Evolutionary conservation across 176 grass and related monocot species (phyloP).

Genomic region (Oropetium thomaeum): DNA sequence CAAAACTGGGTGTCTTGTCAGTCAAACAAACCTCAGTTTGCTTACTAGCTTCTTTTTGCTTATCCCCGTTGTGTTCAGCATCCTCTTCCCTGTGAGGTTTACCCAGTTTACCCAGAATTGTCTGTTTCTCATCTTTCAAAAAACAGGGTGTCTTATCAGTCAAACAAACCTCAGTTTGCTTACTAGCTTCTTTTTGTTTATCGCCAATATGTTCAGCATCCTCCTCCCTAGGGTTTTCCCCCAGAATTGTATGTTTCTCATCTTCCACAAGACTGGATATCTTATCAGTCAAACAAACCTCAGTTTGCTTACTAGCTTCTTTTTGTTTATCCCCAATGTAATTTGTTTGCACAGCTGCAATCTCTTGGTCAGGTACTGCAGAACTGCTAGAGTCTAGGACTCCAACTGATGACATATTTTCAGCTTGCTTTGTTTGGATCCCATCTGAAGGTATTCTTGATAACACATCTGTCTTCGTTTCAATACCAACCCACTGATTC

Average conservation of each 20-base stretch:
- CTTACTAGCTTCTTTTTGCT: too few species aligned
- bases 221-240: constrained; percentile 33
- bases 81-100: constrained; percentile 32
- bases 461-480: constrained; percentile 54
- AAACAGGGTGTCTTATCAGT: neutral
- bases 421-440: constrained; percentile 32
- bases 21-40: constrained; percentile 38
- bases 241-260: constrained; percentile 34
- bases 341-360: constrained; percentile 23
- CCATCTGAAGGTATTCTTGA: constrained; percentile 52
- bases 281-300: constrained; percentile 37
- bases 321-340: constrained; percentile 27
- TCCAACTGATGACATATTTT: constrained; percentile 27
- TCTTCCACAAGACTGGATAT: constrained; percentile 5
- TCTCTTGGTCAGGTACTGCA: constrained; percentile 46
- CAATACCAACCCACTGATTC: constrained; percentile 65
- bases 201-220: constrained; percentile 35
- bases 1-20: neutral
- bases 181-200: too few species aligned
- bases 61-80: too few species aligned
- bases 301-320: constrained; percentile 21
- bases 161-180: constrained; percentile 40
- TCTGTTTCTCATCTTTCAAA: constrained; percentile 28
- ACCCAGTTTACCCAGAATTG: constrained; percentile 42
- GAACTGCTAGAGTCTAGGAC: constrained; percentile 45